These are phyloP conservation scores for Diaporthe citri DNA, from an alignment of 2,329 filamentous ascomycete species.

Conservation along the genomic window DNA sequence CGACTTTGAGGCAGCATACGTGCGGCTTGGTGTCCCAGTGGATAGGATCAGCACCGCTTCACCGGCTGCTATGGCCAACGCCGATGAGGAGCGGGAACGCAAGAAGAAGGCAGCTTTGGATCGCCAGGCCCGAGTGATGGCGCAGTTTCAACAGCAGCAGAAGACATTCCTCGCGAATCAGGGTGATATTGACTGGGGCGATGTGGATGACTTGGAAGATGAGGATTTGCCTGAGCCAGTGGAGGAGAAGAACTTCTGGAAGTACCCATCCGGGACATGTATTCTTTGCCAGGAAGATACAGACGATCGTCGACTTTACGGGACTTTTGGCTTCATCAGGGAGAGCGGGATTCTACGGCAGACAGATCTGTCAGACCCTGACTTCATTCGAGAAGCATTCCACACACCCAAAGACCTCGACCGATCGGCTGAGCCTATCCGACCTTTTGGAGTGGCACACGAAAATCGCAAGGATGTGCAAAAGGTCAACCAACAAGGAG, in stretches of 20 bases:
- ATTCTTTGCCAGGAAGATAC: constrained; percentile 98
- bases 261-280: constrained; percentile 92
- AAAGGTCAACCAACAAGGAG: constrained; percentile 80
- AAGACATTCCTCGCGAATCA: constrained; percentile 94
- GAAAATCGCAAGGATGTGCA: constrained; percentile 84
- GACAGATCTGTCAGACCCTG: constrained; percentile 84
- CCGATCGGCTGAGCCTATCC: constrained; percentile 82
- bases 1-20: constrained; percentile 78
- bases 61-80: constrained; percentile 75
- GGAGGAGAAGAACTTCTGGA: constrained; percentile 83
- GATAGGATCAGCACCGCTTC: constrained; percentile 87
- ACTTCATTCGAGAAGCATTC: constrained; percentile 86
- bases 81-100: constrained; percentile 79
- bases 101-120: constrained; percentile 94
- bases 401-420: constrained; percentile 86
- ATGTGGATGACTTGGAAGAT: constrained; percentile 82
- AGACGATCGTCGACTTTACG: constrained; percentile 88
- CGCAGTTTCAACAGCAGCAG: constrained; percentile 97
- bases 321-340: constrained; percentile 90
- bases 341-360: constrained; percentile 89
- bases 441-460: constrained; percentile 91
- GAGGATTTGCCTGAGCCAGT: constrained; percentile 69
- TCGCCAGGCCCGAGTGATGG: constrained; percentile 94
- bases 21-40: constrained; percentile 73
- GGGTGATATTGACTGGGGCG: constrained; percentile 88